Evolutionary conservation across 2,329 filamentous ascomycete species (phyloP), one percentile per base, ranked within the genome.

Genomic region (Botryotinia narcissicola): DNA sequence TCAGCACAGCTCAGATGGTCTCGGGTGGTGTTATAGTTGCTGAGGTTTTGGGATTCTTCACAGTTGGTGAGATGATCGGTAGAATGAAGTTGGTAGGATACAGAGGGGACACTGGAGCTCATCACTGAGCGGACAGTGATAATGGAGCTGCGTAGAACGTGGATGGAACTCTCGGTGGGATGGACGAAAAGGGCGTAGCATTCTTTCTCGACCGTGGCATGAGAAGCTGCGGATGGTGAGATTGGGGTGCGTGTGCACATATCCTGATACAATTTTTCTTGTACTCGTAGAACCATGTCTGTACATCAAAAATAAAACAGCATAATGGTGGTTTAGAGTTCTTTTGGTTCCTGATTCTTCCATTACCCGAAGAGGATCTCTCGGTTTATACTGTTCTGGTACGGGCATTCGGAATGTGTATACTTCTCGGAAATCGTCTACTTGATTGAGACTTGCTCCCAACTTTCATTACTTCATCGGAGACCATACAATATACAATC

Each of bases 1-100:
- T 96, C 80, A 92, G 89, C 83, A 86, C 85, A 78, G 87, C 90
- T 78, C 91, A 97, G 84, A 82, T 95, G 79, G 88, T 88, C 72
- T 84, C 92, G 71, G 92, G 88, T 75, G 93, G 92, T 79, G 92
- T 99, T 74, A 86, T 98, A 75, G 84, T 87, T 66, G 95, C 95
- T 73, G 95, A 99, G 86, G 88, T 94, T 69, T 85, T 99, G 78
- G 96, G 96, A 75, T 99, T 99, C 89, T 99, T 98, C 89, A 97
- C 95, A 75, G 90, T 98, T 72, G 96, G 96, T 77, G 95, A 98
- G 88, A 98, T 99, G 84, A 91, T 99, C 80, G 96, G 96, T 80
- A 90, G 95, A 81, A 90, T 96, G 86, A 98, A 99, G 92, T 84
- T 99, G 79, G 88, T 99, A 79, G 96, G 96, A 77, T 99, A 99